Evolutionary conservation across 208 protist genomes (phyloP).

Genomic region (Strigomonas culicis): DNA sequence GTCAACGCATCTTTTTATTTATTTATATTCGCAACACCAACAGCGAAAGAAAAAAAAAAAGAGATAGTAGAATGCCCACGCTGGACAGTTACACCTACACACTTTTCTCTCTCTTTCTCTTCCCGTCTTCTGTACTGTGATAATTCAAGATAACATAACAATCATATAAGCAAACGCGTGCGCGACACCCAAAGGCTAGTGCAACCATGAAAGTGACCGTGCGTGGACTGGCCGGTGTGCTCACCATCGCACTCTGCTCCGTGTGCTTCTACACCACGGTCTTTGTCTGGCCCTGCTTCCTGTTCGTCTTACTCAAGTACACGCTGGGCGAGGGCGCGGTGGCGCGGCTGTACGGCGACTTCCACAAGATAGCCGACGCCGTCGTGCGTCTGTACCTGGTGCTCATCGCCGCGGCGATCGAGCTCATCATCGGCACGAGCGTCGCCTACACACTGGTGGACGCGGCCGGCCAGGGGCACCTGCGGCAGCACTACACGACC

Average conservation of each 20-base stretch:
- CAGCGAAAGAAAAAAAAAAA: conserved; percentile 1
- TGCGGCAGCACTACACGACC: conserved; percentile 22
- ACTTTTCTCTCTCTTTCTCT: conserved; percentile 11
- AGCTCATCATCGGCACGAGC: conserved; percentile 45
- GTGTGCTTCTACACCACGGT: conserved; percentile 19
- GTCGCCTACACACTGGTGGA: conserved; percentile 71
- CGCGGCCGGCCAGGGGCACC: conserved; percentile 30
- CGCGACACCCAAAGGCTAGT: not conserved
- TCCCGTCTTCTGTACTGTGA: conserved; percentile 1
- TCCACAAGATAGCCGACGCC: conserved; percentile 24
- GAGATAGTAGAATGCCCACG: not conserved
- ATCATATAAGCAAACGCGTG: not conserved
- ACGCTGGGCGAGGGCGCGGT: conserved; percentile 18
- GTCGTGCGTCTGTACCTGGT: conserved; percentile 39
- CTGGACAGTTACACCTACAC: not conserved
- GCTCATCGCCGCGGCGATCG: conserved; percentile 38
- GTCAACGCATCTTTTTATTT: conserved; percentile 4
- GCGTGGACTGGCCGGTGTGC: conserved; percentile 26
- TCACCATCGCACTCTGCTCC: conserved; percentile 15
- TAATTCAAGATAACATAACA: not conserved
- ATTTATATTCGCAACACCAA: conserved; percentile 1
- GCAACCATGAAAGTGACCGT: conserved; percentile 35
- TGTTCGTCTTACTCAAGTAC: conserved; percentile 27
- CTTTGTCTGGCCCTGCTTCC: conserved; percentile 18
- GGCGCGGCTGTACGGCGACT: conserved; percentile 17